phyloP scores from a whole-genome alignment of 768 basidiomycete genomes.

The Russula griseocarnosa region DNA sequence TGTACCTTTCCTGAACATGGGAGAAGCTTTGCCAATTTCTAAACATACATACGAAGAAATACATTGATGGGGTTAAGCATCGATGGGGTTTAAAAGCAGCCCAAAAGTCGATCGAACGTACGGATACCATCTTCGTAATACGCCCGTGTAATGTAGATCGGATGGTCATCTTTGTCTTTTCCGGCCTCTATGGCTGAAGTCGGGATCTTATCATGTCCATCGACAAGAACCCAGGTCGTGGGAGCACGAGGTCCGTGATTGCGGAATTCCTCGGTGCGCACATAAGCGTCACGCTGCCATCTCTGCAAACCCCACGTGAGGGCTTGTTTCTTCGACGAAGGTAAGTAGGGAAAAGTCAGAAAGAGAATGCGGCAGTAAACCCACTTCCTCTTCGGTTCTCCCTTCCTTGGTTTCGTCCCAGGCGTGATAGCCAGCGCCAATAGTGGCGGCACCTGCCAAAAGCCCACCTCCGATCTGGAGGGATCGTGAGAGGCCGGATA shows the following conservation, averaged over 20 bases:
- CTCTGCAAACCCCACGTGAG: conserved; percentile 46
- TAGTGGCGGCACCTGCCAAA: conserved; percentile 47
- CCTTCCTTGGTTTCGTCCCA: conserved; percentile 53
- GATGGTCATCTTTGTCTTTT: conserved; percentile 49
- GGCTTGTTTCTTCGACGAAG: conserved; percentile 43
- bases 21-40: conserved; percentile 68
- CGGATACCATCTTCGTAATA: conserved; percentile 56
- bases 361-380: background rate
- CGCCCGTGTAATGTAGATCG: conserved; percentile 56
- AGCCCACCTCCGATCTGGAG: conserved; percentile 62
- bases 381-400: conserved; percentile 53
- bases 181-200: conserved; percentile 48
- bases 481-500: background rate
- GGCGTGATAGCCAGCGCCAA: conserved; percentile 50
- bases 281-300: conserved; percentile 57
- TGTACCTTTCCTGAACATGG: conserved; percentile 55
- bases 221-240: conserved; percentile 57
- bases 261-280: conserved; percentile 49
- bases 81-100: too few species aligned
- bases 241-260: conserved; percentile 44
- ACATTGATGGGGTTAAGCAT: too few species aligned
- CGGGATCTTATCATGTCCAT: conserved; percentile 55
- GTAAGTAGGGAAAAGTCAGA: background rate
- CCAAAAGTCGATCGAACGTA: conserved; percentile 33
- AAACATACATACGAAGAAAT: background rate